Percentiles rank a stretch among this genome's conserved stretches.
phyloP scores from a whole-genome alignment of 169 alveolate genomes.

The Cryptosporidium meleagridis region DNA sequence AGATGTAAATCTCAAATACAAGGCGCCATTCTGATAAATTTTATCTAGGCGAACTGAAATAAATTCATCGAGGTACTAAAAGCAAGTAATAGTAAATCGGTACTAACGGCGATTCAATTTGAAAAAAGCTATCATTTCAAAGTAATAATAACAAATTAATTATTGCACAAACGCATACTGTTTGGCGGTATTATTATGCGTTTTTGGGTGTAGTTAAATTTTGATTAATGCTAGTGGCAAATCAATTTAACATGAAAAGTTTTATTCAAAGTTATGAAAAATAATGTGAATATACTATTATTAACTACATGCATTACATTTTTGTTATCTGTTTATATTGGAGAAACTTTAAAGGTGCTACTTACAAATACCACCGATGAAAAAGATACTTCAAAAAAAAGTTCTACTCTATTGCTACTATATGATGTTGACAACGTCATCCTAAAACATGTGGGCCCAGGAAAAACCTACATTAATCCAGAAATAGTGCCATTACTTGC shows the following conservation, averaged over 20 bases:
- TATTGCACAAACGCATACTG: slow-evolving; percentile 1
- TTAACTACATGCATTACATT: neutral
- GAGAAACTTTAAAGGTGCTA: neutral
- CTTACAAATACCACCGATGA: neutral
- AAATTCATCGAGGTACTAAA: neutral
- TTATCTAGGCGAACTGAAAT: neutral
- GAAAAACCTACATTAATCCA: slow-evolving; percentile 56
- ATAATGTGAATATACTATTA: neutral
- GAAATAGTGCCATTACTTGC: slow-evolving; percentile 61
- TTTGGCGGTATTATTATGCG: slow-evolving; percentile 62
- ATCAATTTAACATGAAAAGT: neutral
- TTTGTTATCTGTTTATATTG: neutral
- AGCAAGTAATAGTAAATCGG: neutral
- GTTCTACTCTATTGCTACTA: slow-evolving; percentile 20
- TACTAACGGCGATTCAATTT: too few relatives aligned
- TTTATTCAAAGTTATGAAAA: slow-evolving; percentile 9
- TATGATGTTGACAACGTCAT: slow-evolving; percentile 70
- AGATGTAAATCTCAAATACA: neutral
- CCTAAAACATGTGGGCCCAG: slow-evolving; percentile 18
- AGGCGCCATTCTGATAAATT: neutral
- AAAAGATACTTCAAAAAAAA: neutral
- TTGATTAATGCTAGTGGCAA: slow-evolving; percentile 58
- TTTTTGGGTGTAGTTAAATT: slow-evolving; percentile 53
- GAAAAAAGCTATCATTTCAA: neutral
- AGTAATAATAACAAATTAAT: neutral